Percentiles rank a stretch among this genome's conserved stretches.
These are phyloP conservation scores for Pythium apleroticum DNA, from an alignment of 352 stramenopile species.

Conservation along the genomic window DNA sequence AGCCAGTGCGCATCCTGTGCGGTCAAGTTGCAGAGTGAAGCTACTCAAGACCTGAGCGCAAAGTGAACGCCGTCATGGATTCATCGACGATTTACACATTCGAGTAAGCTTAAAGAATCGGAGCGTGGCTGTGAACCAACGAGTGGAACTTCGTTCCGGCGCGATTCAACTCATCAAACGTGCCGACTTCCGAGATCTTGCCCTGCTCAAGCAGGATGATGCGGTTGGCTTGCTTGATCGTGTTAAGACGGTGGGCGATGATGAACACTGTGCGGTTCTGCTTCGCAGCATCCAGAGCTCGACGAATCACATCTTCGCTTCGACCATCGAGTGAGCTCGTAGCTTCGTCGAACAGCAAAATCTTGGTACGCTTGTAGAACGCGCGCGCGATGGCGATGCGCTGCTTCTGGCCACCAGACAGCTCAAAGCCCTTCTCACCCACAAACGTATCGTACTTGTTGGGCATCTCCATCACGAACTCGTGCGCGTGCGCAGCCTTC, in stretches of 20 bases:
- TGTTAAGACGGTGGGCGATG: conserved; percentile 85
- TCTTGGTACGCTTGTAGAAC: conserved; percentile 78
- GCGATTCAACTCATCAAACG: conserved; percentile 72
- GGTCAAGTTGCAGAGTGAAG: conserved; percentile 67
- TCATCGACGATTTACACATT: background rate
- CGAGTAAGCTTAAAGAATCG: conserved; percentile 40
- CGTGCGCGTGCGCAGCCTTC: conserved; percentile 73
- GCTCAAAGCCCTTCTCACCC: conserved; percentile 95
- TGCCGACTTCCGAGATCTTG: conserved; percentile 72
- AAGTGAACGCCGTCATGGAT: background rate
- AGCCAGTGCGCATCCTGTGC: conserved; percentile 66
- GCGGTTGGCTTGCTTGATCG: conserved; percentile 80
- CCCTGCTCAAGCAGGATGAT: conserved; percentile 86
- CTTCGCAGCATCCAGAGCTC: conserved; percentile 56
- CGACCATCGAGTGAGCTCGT: conserved; percentile 81
- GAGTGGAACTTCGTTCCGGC: conserved; percentile 80
- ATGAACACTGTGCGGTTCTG: conserved; percentile 81
- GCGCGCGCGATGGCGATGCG: conserved; percentile 84
- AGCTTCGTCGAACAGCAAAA: conserved; percentile 84
- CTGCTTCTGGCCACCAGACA: conserved; percentile 98
- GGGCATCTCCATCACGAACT: conserved; percentile 83
- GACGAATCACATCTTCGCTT: conserved; percentile 80
- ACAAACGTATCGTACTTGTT: conserved; percentile 97
- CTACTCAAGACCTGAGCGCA: conserved; percentile 40
- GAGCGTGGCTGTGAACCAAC: conserved; percentile 61